Conservation (phyloP, 352 stramenopile species). For the Globisporangium echinulatum region DNA sequence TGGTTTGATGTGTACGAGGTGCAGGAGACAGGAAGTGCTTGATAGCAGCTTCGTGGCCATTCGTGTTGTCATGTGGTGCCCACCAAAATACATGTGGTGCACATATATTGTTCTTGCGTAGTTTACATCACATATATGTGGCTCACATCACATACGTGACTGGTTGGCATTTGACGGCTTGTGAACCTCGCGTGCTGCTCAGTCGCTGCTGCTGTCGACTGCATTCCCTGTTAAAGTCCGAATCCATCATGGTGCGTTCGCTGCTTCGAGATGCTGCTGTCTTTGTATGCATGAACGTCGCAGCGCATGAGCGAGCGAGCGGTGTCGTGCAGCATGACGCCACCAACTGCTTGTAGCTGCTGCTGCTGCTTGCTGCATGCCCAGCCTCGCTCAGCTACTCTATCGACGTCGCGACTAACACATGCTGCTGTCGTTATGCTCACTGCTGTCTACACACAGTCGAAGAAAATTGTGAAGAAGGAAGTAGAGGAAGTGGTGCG, state of each 20-base stretch:
- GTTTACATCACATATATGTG: neutral
- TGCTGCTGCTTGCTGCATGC: neutral
- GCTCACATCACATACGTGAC: too few species aligned
- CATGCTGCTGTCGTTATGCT: neutral
- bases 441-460: constrained; percentile 19
- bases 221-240: constrained; percentile 79
- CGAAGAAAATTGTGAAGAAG: constrained; percentile 85
- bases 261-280: neutral
- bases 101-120: neutral
- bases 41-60: neutral
- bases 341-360: neutral
- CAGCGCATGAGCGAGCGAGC: neutral
- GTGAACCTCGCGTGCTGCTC: neutral
- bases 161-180: too few species aligned
- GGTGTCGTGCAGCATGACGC: neutral
- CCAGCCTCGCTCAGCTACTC: neutral
- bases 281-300: neutral
- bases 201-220: constrained; percentile 4
- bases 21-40: neutral
- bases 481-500: constrained; percentile 91
- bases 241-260: constrained; percentile 82
- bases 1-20: neutral
- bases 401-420: too few species aligned
- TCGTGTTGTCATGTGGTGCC: neutral
- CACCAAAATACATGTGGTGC: neutral